These are phyloP conservation scores for Arthrobotrys sphaeroides DNA, from an alignment of 2,329 filamentous ascomycete species.

Conservation along the genomic window DNA sequence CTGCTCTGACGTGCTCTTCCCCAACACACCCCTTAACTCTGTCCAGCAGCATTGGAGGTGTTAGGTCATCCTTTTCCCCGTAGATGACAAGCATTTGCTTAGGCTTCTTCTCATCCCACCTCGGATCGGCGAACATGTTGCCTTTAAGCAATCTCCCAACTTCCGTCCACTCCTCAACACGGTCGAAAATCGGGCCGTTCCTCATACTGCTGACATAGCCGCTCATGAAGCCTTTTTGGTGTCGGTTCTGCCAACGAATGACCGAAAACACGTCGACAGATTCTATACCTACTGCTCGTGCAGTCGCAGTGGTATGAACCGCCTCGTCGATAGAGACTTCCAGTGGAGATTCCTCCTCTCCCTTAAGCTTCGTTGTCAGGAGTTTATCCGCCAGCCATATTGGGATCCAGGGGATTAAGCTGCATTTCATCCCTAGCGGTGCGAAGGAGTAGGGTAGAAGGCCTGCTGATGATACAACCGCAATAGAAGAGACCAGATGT, in stretches of 20 bases:
- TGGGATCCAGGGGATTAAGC: slow-evolving; percentile 70
- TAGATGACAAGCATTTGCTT: slow-evolving; percentile 73
- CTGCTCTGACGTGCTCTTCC: slow-evolving; percentile 41
- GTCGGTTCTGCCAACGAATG: slow-evolving; percentile 74
- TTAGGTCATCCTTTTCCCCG: slow-evolving; percentile 73
- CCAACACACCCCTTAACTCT: slow-evolving; percentile 55
- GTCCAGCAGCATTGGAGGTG: slow-evolving; percentile 60
- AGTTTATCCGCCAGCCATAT: slow-evolving; percentile 65
- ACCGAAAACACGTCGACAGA: slow-evolving; percentile 70
- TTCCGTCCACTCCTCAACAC: slow-evolving; percentile 70
- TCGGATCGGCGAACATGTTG: slow-evolving; percentile 60
- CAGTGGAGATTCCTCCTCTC: slow-evolving; percentile 61
- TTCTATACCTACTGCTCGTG: slow-evolving; percentile 59
- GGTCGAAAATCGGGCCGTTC: slow-evolving; percentile 73
- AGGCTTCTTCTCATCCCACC: slow-evolving; percentile 59
- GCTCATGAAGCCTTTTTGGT: slow-evolving; percentile 73
- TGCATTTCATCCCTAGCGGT: slow-evolving; percentile 69
- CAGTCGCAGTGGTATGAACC: slow-evolving; percentile 23
- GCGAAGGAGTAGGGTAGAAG: slow-evolving; percentile 74
- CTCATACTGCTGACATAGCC: slow-evolving; percentile 77
- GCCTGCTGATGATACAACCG: slow-evolving; percentile 82
- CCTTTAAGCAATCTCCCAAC: slow-evolving; percentile 66
- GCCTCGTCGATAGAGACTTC: slow-evolving; percentile 57
- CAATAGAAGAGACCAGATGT: slow-evolving; percentile 72
- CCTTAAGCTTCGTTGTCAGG: slow-evolving; percentile 66